Base-by-base conservation (phyloP, 1,284 basidiomycete genomes). In the Mycocalia duriaeana region DNA sequence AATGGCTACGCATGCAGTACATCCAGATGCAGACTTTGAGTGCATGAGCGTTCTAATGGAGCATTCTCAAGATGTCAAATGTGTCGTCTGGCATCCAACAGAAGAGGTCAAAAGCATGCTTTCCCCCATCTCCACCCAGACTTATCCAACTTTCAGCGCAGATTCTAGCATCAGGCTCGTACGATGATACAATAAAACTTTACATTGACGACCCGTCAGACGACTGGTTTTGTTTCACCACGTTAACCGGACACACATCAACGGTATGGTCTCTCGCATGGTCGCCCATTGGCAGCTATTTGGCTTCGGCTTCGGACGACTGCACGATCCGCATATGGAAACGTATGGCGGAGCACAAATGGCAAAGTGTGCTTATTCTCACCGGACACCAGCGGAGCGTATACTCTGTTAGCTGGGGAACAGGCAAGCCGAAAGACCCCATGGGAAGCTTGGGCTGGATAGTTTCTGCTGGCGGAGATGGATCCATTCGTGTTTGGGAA, bases 31-130 rank as follows among this genome's bases (percentile, higher is more conserved):
- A n/a, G 94, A 96, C 57, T 97, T 96, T 55, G 95, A 98, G 60
- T 96, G 93, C 58, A 80, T 97, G 66, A 85, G 85, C 20, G 96
- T 99, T 31, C 73, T 97, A 59, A 98, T 99, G 93, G 94, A 98
- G 58, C 96, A 99, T 61, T 79, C 80, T 1, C 95, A 98, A 65
- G 96, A 99, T 61, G 94, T 99, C 53, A 99, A 99, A 69, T 87
- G 77, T 47, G 85, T 99, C 8, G 80, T 87, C 6, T 99, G 94
- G 93, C 94, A 98, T 69, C 95, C 96, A 3, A 77, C 72, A 6
- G 92, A 98, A 70, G 95, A 98, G 82, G 91, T 92, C 60, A 58
- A 34, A n/a, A n/a, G n/a, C n/a, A n/a, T n/a, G n/a, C 34, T 19
- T 23, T 8, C 26, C 26, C 52, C 50, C 42, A 45, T 38, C 45